Evolutionary conservation across 2,329 filamentous ascomycete species (phyloP), one percentile per base, ranked within the genome.

Genomic region (Penicillium sp.): DNA sequence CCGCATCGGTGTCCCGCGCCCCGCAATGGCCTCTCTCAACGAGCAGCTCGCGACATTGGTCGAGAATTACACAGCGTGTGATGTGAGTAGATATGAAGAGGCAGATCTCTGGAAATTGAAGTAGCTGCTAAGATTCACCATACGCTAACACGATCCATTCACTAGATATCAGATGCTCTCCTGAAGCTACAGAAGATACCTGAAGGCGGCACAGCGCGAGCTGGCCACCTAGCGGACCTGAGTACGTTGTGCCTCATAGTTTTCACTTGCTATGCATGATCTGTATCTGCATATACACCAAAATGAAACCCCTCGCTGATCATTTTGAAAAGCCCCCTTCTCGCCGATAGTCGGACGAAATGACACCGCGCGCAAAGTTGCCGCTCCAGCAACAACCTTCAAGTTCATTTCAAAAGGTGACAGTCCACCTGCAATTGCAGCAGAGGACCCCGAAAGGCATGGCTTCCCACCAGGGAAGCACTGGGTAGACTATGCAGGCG

Each of bases 81-180:
- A 72, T 64, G 69, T 71, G 58, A 14, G 39, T 17, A n/a, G n/a
- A n/a, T n/a, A n/a, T n/a, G n/a, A n/a, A n/a, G n/a, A n/a, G n/a
- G n/a, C n/a, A n/a, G n/a, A n/a, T n/a, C n/a, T n/a, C n/a, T n/a
- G n/a, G n/a, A n/a, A n/a, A n/a, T n/a, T n/a, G n/a, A n/a, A n/a
- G n/a, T n/a, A n/a, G n/a, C n/a, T n/a, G n/a, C n/a, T n/a, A n/a
- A n/a, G n/a, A n/a, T n/a, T n/a, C n/a, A n/a, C n/a, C n/a, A n/a
- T 11, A 26, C 19, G 7, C 18, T 33, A 29, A 33, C 16, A 33
- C 32, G 9, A 16, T 17, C n/a, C 9, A 6, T 26, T 10, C 4
- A 4, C n/a, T 19, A 86, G 73, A 71, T 87, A 45, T 86, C 84
- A 8, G 85, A 89, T 61, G 84, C 83, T 4, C 74, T 89, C 2